Evolutionary conservation across 2,329 filamentous ascomycete genomes (phyloP), one percentile per base, ranked within the genome.

Genomic region (Dothiorella sarmentorum): DNA sequence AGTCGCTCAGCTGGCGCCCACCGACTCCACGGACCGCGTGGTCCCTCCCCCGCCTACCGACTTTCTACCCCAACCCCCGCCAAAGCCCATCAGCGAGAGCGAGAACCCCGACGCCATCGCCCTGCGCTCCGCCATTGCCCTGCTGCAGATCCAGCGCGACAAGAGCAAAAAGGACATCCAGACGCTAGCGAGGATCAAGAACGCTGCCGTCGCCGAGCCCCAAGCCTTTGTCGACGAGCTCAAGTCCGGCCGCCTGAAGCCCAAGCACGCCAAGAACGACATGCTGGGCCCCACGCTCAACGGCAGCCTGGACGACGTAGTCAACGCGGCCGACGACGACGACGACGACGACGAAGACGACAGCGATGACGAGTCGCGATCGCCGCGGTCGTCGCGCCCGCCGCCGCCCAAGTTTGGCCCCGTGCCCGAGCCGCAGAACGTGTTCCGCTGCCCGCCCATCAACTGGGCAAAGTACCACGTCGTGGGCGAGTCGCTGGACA

Each of bases 391-490:
- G 24, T 38, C 9, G 24, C 51, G n/a, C n/a, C n/a, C 44, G 11
- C 58, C 55, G 10, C 56, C 59, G 22, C 40, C 40, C 62, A 69
- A 76, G 2, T 91, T 91, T 77, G 78, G 83, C 2, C 76, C 76
- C 17, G 82, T 97, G 13, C 92, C 92, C 0, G 82, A 82, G 13
- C 85, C 89, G 6, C 93, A 97, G 72, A 89, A 89, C 65, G 78
- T 97, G 0, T 87, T 95, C 24, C 86, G 92, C 38, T 91, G 87
- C 75, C 93, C 93, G 7, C 88, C 90, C 7, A 87, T 97, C 68
- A 96, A 97, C 76, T 97, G 93, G 93, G 85, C 86, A 11, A 92
- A 96, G 69, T 97, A 97, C 72, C 90, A 90, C 65, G 81, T 97
- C n/a, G 85, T 94, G 3, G 92, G 91, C 49, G 87, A 90, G 61